Evolutionary conservation across 2,329 filamentous ascomycete genomes (phyloP), one percentile per base, ranked within the genome.

Genomic region (Rhynchosporium secalis): DNA sequence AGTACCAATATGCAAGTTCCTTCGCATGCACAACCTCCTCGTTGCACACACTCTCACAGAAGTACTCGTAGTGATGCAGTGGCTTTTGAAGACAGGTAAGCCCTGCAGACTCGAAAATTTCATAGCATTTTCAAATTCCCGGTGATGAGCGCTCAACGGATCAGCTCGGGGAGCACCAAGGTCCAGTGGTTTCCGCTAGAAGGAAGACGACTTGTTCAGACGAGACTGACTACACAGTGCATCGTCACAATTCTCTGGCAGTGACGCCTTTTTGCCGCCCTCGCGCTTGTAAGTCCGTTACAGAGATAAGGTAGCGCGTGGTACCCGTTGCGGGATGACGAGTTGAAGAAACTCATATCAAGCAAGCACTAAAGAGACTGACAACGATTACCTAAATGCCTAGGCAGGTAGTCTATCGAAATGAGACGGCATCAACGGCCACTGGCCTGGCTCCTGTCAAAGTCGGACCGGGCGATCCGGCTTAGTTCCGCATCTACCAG

Each of bases 31-130:
- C n/a, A 46, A 20, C n/a, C 15, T 20, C 5, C 43, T 41, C 29
- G 33, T 40, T 56, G 20, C 9, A 26, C 43, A 40, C n/a, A 13
- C 43, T 49, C 20, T 49, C 56, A 58, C 46, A 58, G 36, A 13
- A 49, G 45, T 13, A 49, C 43, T 43, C 46, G 41, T 36, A 38
- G 36, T 43, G 36, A 49, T 40, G 38, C 20, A 29, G 45, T 48
- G 56, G 46, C 33, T 38, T 20, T 41, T 49, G 6, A 28, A 41
- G 31, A 26, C 43, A 46, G 43, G 5, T n/a, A 28, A 31, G 45
- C 20, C n/a, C 13, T 9, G 36, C 43, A 48, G 31, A 40, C 45
- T 57, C 31, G 41, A 46, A 36, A n/a, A 9, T 52, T 52, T 31
- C 33, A 52, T 31, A 36, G n/a, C 49, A 36, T 31, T 31, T 9